Evolutionary conservation across 148 eudicot species (phyloP).

Genomic region (Vaccinium macrocarpon): DNA sequence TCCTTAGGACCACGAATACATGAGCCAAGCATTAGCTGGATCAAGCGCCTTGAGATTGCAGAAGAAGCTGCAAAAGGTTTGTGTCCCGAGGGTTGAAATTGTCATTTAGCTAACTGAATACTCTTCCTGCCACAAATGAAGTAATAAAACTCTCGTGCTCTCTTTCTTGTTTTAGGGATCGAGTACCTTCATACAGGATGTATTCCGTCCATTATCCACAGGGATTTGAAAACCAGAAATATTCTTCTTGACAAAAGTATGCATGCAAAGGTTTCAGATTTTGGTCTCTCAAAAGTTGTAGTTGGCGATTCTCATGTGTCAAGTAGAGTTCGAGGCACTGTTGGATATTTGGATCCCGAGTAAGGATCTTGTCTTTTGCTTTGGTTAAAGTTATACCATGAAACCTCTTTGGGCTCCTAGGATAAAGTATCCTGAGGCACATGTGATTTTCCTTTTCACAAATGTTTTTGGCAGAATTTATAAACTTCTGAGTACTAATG

Average conservation of each 20-base stretch:
- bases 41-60: constrained; percentile 95
- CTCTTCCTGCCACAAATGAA: not conserved
- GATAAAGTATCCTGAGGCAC: not conserved
- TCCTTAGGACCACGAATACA: constrained; percentile 55
- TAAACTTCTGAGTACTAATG: not conserved
- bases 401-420: not conserved
- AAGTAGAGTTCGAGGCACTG: constrained; percentile 92
- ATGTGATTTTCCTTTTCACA: too few relatives aligned
- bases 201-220: constrained; percentile 82
- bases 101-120: too few relatives aligned
- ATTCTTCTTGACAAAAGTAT: constrained; percentile 83
- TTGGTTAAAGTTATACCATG: not conserved
- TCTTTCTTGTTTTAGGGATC: constrained; percentile 53
- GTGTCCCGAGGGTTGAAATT: constrained; percentile 9
- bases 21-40: constrained; percentile 68
- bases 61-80: constrained; percentile 96
- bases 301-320: constrained; percentile 92
- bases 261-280: constrained; percentile 96
- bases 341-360: constrained; percentile 99
- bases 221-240: constrained; percentile 95
- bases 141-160: constrained; percentile 3
- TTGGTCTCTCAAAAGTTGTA: constrained; percentile 96
- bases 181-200: constrained; percentile 98
- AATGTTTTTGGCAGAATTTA: not conserved
- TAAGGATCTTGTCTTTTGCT: constrained; percentile 30